These are phyloP conservation scores for Blastobotrys niveus DNA, from an alignment of 1,139 yeast genomes.

Conservation along the genomic window DNA sequence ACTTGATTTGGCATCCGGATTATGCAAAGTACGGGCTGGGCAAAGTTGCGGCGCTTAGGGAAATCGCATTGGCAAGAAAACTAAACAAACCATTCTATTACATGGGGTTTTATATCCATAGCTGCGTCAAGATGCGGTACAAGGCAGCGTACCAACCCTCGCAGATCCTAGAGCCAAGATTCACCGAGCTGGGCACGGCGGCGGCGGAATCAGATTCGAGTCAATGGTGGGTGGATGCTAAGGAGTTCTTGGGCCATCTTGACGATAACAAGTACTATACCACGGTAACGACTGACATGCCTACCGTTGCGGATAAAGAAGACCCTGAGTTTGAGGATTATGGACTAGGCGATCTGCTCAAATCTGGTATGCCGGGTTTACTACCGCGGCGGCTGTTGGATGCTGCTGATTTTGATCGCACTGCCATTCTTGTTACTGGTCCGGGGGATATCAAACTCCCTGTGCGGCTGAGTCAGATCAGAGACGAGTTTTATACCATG, in stretches of 20 bases:
- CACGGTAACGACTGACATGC: too few species aligned
- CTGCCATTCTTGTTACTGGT: background rate
- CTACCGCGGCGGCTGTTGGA: background rate
- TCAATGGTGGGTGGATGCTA: background rate
- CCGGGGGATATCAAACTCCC: background rate
- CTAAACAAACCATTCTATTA: conserved; percentile 49
- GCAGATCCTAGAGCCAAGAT: conserved; percentile 34
- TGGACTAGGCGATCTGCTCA: background rate
- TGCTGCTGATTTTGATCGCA: background rate
- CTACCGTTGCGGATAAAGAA: too few species aligned
- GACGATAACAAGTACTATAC: conserved; percentile 1
- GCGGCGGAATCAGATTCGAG: too few species aligned
- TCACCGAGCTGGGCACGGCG: conserved; percentile 5
- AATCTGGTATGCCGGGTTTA: conserved; percentile 5
- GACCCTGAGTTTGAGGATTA: background rate
- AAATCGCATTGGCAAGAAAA: conserved; percentile 45
- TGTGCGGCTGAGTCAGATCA: conserved; percentile 2
- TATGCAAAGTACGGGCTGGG: conserved; percentile 68
- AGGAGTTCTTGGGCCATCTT: background rate
- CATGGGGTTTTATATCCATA: conserved; percentile 68
- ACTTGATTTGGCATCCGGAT: conserved; percentile 86
- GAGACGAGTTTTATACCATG: background rate
- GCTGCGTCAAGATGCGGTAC: conserved; percentile 77
- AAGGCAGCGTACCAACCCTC: conserved; percentile 55
- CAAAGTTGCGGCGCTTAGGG: conserved; percentile 68